Evolutionary conservation across 2,329 filamentous ascomycete species (phyloP).

Genomic region (Talaromyces albobiverticillius): DNA sequence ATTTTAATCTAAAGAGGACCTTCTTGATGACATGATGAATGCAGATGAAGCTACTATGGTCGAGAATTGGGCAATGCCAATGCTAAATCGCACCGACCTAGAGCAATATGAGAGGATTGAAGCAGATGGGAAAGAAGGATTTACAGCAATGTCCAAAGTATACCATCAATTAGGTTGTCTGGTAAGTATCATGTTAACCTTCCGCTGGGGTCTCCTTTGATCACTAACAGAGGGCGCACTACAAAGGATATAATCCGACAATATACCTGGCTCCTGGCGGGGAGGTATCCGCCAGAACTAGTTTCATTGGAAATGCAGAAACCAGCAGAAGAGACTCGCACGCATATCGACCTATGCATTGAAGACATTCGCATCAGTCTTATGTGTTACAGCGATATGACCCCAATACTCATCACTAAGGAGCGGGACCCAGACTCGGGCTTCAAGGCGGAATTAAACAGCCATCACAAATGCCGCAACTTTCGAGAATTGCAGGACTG

Average conservation of each 20-base stretch:
- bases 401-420: slow-evolving; percentile 6
- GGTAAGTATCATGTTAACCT: neutral
- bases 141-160: neutral
- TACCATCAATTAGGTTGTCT: slow-evolving; percentile 5
- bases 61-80: slow-evolving; percentile 4
- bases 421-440: slow-evolving; percentile 2
- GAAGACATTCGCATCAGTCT: slow-evolving; percentile 5
- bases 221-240: neutral
- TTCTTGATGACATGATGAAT: neutral
- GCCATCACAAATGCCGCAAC: slow-evolving; percentile 8
- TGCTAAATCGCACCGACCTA: slow-evolving; percentile 1
- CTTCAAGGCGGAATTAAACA: slow-evolving; percentile 1
- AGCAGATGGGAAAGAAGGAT: neutral
- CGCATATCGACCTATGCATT: slow-evolving; percentile 4
- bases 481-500: slow-evolving; percentile 1
- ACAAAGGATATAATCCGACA: slow-evolving; percentile 8
- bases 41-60: slow-evolving; percentile 5
- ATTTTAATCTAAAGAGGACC: neutral
- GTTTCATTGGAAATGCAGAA: slow-evolving; percentile 3
- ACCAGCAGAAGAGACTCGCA: slow-evolving; percentile 1
- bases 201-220: neutral
- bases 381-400: slow-evolving; percentile 1
- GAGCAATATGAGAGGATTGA: neutral
- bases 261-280: slow-evolving; percentile 4
- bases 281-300: neutral